These are phyloP conservation scores for Beauveria scarabaeidicola DNA, from an alignment of 2,329 filamentous ascomycete genomes.

Conservation along the genomic window DNA sequence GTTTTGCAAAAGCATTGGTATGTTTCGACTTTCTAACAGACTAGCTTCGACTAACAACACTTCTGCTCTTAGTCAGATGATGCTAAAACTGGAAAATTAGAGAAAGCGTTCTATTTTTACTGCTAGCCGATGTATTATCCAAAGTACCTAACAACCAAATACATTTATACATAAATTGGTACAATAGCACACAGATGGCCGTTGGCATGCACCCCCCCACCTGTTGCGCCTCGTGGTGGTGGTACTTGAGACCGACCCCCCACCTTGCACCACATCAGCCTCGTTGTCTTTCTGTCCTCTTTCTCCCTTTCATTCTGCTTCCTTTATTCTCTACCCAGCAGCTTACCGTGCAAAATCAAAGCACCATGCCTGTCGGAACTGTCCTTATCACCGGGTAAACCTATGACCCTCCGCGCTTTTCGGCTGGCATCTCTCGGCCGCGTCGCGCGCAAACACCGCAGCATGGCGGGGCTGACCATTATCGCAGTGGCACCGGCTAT, in stretches of 20 bases:
- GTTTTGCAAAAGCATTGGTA: background rate
- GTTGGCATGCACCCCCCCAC: background rate
- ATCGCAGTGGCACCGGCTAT: slow-evolving; percentile 84
- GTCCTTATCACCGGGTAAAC: slow-evolving; percentile 87
- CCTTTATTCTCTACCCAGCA: slow-evolving; percentile 18
- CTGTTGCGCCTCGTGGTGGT: background rate
- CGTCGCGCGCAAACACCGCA: background rate
- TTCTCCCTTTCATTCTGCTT: slow-evolving; percentile 1
- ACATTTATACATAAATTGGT: background rate
- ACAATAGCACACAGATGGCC: background rate
- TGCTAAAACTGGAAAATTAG: background rate
- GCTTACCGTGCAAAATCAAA: background rate
- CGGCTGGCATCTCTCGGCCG: background rate
- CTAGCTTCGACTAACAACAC: background rate
- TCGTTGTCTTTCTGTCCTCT: slow-evolving; percentile 2
- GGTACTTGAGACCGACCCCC: too few relatives aligned
- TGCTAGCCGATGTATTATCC: background rate
- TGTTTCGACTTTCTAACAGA: background rate
- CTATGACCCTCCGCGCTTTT: slow-evolving; percentile 14
- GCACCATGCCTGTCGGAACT: slow-evolving; percentile 68
- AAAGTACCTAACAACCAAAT: too few relatives aligned
- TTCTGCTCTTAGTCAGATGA: background rate
- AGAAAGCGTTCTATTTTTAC: background rate
- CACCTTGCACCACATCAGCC: background rate
- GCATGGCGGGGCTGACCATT: slow-evolving; percentile 9